These are phyloP conservation scores for Neurospora intermedia DNA, from an alignment of 495 filamentous ascomycete species.

Conservation along the genomic window DNA sequence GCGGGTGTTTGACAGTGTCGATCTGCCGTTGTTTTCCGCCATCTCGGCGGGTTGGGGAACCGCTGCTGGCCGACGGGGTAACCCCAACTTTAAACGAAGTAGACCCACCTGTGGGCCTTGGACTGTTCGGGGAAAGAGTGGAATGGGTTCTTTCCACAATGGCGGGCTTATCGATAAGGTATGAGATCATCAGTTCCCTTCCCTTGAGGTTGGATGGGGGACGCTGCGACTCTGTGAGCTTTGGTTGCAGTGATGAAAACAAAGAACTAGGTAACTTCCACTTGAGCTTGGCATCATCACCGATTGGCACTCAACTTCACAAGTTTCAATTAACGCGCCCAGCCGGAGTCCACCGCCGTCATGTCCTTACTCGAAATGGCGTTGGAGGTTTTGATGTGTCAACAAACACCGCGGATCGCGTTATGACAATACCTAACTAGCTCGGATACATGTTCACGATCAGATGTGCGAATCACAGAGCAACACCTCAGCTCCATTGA, in stretches of 20 bases:
- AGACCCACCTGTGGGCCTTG: not conserved
- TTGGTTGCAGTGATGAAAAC: too few relatives aligned
- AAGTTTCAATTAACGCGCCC: too few relatives aligned
- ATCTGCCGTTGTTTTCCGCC: not conserved
- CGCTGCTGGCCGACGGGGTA: not conserved
- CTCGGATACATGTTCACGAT: not conserved
- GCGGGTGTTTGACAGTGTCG: not conserved
- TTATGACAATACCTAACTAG: not conserved
- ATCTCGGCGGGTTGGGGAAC: not conserved
- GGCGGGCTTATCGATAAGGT: too few relatives aligned
- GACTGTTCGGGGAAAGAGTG: not conserved
- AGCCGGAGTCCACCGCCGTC: not conserved
- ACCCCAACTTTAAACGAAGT: not conserved
- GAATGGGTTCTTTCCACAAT: too few relatives aligned
- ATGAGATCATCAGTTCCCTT: too few relatives aligned
- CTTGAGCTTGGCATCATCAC: not conserved
- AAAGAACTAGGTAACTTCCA: too few relatives aligned
- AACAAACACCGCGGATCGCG: too few relatives aligned
- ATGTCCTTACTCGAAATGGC: not conserved
- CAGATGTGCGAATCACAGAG: too few relatives aligned
- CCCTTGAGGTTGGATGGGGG: too few relatives aligned
- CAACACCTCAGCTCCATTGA: too few relatives aligned
- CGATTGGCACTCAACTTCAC: too few relatives aligned
- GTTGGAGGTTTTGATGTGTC: not conserved
- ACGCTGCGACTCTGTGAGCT: too few relatives aligned